Base-by-base conservation (phyloP, 169 alveolate genomes). In the Plasmodium knowlesi region DNA sequence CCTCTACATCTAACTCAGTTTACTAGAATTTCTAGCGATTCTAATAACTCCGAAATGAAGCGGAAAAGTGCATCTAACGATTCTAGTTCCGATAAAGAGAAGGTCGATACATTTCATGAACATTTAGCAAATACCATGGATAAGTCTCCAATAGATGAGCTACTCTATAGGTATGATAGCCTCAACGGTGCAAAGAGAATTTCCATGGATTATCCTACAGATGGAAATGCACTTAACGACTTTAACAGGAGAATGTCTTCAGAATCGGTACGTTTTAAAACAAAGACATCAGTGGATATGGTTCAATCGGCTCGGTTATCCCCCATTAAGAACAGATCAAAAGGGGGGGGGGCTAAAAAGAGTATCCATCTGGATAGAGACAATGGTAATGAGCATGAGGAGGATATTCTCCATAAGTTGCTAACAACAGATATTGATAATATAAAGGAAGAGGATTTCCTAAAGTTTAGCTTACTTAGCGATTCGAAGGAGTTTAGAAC, bases 11-110 rank as follows among this genome's bases (percentile, higher is more conserved):
- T 86, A 70, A 86, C 93, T 8, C 93, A 86, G 22, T 86, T 86
- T 86, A 86, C 93, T 12, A 86, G 86, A 74, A 86, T 86, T 30
- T 86, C 93, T 76, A 86, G 93, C 70, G 93, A 86, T 86, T 86
- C 93, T 19, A 86, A 86, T 25, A 57, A 74, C 0, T 86, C 93
- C 16, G 93, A 76, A 34, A 12, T 50, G 22, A 86, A 86, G 54
- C 79, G 50, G 6, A 86, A 76, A 74, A 50, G 82, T 74, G 80
- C 41, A n/a, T 86, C 93, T 19, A 86, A 50, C 22, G 76, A 6
- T 32, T 50, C 78, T 19, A 16, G n/a, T 14, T 54, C n/a, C 0
- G 34, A 5, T 16, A 74, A 74, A 19, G 46, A 84, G 2, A 32
- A 72, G 34, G 16, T 25, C 14, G 79, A 32, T 1, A 10, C 6